Base-by-base conservation (phyloP, 106 monocot species). In the Dioscorea alata region DNA sequence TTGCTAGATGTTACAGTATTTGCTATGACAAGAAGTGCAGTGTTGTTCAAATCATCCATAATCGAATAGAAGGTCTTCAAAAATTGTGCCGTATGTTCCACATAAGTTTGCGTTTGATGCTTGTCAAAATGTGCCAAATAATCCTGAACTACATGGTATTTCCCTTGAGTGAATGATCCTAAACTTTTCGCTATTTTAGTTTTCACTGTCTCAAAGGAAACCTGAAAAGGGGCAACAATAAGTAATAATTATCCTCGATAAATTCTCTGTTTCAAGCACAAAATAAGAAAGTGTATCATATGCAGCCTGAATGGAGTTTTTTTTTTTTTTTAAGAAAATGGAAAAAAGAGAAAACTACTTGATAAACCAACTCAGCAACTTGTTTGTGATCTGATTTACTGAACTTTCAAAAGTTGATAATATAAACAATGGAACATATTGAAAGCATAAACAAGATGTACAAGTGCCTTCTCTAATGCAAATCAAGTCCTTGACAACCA, bases 91-190 rank as follows among this genome's bases (percentile, higher is more conserved):
- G 69, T 49, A 23, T 79, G 18, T 15, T 33, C 2, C 66, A 59
- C 50, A 25, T 63, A 52, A 35, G 35, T 66, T 48, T 70, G 60
- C 35, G 57, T 49, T 51, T 59, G 50, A 63, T 71, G 42, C 16
- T 51, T 35, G 16, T 73, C 78, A 86, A 81, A 82, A 32, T 84
- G 69, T 25, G 74, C 48, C 28, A 88, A 35, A 49, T 71, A 73
- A 54, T 88, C 78, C 18, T 70, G 31, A 65, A 88, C 77, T 14
- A 78, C 69, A 82, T 77, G 86, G 54, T 88, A 74, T 4, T 15
- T 71, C 59, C 24, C 23, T 65, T 68, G 52, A 65, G 16, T 13
- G 31, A 10, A 57, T 64, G 63, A 67, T 64, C 76, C 66, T 60
- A 74, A 82, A 60, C 69, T 60, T 74, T 50, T 78, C 32, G 86